Base-by-base conservation (phyloP, 2,329 filamentous ascomycete species). In the Aureobasidium subglaciale region DNA sequence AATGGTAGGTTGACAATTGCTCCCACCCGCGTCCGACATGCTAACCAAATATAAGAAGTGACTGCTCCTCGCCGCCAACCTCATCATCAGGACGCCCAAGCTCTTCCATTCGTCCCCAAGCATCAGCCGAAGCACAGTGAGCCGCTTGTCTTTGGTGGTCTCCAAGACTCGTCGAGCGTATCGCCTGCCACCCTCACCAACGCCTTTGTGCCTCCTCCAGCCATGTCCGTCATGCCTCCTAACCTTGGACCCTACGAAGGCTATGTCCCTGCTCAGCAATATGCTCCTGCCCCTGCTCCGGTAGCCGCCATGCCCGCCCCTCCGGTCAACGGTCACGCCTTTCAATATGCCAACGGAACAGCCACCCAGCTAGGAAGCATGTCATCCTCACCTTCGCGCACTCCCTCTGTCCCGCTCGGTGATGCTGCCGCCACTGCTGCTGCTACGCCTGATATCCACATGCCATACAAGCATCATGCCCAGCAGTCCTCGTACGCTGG, bases 71-170 rank as follows among this genome's bases (percentile, higher is more conserved):
- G 32, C 15, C 46, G 46, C 3, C 46, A 37, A 22, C 46, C 32
- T 22, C 46, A 50, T 15, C 25, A 22, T 11, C 48, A 52, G 24
- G 48, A 52, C 50, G 50, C 18, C 27, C 50, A 54, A n/a, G 50
- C 50, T 35, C 50, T n/a, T 24, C 50, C 50, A 34, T 54, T 54
- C 30, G 20, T 54, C n/a, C 37, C 50, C 38, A 42, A 35, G 29
- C 50, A 54, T 38, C 38, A 54, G 20, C 18, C 40, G 18, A 37
- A 29, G n/a, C 50, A 35, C 15, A 54, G 38, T n/a, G 54, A 56
- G 9, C 16, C 32, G 2, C 62, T 70, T 16, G 64, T 68, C 24
- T 72, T 71, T 56, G 64, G 65, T 29, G 65, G 65, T 25, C 62
- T 62, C 16, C 56, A 62, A 7, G 69, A 66, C 22, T 68, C 68